Base-by-base conservation (phyloP, 2,329 filamentous ascomycete genomes). In the Arthrobotrys entomopaga region DNA sequence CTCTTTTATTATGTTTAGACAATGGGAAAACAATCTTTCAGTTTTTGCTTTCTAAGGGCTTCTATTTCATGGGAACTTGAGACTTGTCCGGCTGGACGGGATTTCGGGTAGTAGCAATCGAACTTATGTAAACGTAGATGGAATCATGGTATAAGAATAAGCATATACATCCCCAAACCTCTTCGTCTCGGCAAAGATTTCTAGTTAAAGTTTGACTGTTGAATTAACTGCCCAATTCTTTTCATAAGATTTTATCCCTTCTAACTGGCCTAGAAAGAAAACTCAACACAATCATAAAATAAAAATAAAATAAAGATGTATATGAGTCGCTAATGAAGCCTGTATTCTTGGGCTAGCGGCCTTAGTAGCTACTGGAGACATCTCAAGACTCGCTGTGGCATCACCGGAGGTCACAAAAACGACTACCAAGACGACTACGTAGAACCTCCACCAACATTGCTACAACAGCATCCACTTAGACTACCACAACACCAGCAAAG, bases 321-420 rank as follows among this genome's bases (percentile, higher is more conserved):
- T 57, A 57, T 70, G 42, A 70, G 65, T 58, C 65, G 65, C 13
- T 19, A 54, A 34, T 48, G 24, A 43, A 16, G 58, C 56, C 52
- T 50, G 63, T 34, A 19, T 19, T 6, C 54, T 70, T 16, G 65
- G 65, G 38, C 42, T 70, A 40, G 50, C 58, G 15, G 50, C 48
- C 29, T 42, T 70, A 26, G 65, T 58, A 19, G 58, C 65, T 10
- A 50, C 65, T 85, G 83, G 83, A 80, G 80, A 76, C 79, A 82
- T 65, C 61, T 81, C 43, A 70, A 70, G 58, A 50, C 48, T 10
- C 58, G 65, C 20, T 69, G 56, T 20, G 56, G 56, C 16, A 61
- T 59, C 42, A 52, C 56, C 13, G 58, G 43, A 52, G 58, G 48
- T n/a, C n/a, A 61, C 50, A 2, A 70, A 56, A 1, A 56, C 60